A percentile compares a stretch with the other conserved stretches of the same genome.
Conservation (phyloP, 2,329 filamentous ascomycete genomes). For the Fusarium agapanthi region DNA sequence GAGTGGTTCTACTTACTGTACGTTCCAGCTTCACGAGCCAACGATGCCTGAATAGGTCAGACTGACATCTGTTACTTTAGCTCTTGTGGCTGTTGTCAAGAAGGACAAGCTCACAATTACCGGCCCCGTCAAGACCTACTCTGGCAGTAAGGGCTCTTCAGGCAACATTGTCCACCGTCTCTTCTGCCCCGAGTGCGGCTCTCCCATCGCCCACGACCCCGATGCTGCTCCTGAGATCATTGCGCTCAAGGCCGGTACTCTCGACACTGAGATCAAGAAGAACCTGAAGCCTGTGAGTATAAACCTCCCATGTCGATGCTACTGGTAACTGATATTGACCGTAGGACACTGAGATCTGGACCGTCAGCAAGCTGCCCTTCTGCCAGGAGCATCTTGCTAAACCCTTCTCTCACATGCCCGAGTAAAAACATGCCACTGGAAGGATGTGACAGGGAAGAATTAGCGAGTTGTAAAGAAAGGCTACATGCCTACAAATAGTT, state of each 20-base stretch:
- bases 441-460: slow-evolving; percentile 11
- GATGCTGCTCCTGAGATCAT: slow-evolving; percentile 76
- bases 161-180: slow-evolving; percentile 72
- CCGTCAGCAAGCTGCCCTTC: slow-evolving; percentile 73
- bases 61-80: slow-evolving; percentile 48
- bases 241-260: slow-evolving; percentile 72
- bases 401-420: slow-evolving; percentile 70
- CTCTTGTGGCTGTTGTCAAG: slow-evolving; percentile 71
- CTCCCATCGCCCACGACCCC: slow-evolving; percentile 75
- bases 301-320: not conserved
- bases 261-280: slow-evolving; percentile 73
- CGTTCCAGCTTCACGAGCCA: slow-evolving; percentile 34
- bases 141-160: slow-evolving; percentile 63
- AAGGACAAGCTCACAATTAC: slow-evolving; percentile 72
- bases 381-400: slow-evolving; percentile 72
- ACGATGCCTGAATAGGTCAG: not conserved
- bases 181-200: slow-evolving; percentile 76
- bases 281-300: slow-evolving; percentile 67
- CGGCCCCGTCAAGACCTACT: slow-evolving; percentile 71
- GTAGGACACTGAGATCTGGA: slow-evolving; percentile 75
- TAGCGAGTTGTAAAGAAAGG: not conserved
- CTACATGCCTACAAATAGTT: not conserved
- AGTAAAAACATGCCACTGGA: slow-evolving; percentile 48
- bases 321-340: slow-evolving; percentile 13
- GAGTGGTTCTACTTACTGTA: slow-evolving; percentile 74